These are phyloP conservation scores for Conticribra weissflogii DNA, from an alignment of 108 stramenopile species.

Conservation along the genomic window DNA sequence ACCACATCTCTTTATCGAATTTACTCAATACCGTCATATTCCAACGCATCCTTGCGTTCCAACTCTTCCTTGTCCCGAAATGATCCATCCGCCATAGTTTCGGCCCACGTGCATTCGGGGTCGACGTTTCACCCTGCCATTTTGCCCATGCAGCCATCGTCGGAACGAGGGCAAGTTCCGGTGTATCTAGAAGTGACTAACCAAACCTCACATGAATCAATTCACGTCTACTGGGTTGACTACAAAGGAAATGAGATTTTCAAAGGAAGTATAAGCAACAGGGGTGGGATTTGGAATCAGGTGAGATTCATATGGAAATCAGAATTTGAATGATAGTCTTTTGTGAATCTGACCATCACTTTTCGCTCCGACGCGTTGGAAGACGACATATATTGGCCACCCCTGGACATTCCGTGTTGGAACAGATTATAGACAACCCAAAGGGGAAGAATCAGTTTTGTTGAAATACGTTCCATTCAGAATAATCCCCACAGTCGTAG, in stretches of 20 bases:
- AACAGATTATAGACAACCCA: neutral
- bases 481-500: slow-evolving; percentile 54
- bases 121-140: slow-evolving; percentile 51
- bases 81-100: slow-evolving; percentile 24
- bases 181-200: slow-evolving; percentile 67
- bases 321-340: too few species aligned
- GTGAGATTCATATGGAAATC: too few species aligned
- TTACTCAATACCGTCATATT: too few species aligned
- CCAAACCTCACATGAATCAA: slow-evolving; percentile 14
- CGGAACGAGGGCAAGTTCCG: slow-evolving; percentile 63
- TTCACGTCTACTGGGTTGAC: slow-evolving; percentile 79
- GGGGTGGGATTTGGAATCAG: slow-evolving; percentile 60
- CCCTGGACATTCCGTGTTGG: slow-evolving; percentile 79
- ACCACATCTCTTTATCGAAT: neutral
- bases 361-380: too few species aligned
- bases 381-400: slow-evolving; percentile 56
- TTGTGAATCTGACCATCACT: too few species aligned
- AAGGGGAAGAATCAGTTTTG: neutral
- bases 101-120: slow-evolving; percentile 8
- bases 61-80: slow-evolving; percentile 55
- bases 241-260: slow-evolving; percentile 60
- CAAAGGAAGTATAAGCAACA: slow-evolving; percentile 53
- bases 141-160: slow-evolving; percentile 58
- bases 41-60: too few species aligned
- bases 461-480: slow-evolving; percentile 59